Evolutionary conservation across 2,329 filamentous ascomycete species (phyloP), one percentile per base, ranked within the genome.

Genomic region (Phyllosticta citrichinensis): DNA sequence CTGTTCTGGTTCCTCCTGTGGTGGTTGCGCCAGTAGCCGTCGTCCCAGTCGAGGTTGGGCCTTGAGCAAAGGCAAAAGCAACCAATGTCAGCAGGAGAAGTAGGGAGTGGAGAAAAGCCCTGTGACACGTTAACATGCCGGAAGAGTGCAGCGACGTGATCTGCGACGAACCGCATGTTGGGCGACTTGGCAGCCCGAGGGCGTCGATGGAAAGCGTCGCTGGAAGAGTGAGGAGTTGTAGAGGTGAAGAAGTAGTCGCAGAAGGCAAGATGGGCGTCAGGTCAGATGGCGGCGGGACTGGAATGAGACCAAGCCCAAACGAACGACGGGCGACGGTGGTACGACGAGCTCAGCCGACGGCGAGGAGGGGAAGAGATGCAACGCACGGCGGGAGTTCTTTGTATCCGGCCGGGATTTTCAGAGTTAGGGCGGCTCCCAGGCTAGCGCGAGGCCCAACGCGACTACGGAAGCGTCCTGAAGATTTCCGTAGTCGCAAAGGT

Each of bases 41-140:
- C 10, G 59, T 56, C 24, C 63, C 63, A 27, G 63, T 62, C 12
- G 66, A 63, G 40, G 63, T 65, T 11, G 67, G 25, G 40, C 62
- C 56, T 30, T 63, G 59, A 30, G 62, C 61, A 12, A 63, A 62
- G 57, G 63, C 59, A 56, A 64, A 63, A 51, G 63, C 64, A 11
- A 62, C 63, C 51, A 64, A 51, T 40, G 68, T 55, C 50, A 61
- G 59, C 30, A 61, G 59, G 27, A 61, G 22, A 40, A 60, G 58
- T n/a, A 60, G 53, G 52, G 53, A 40, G 20, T 40, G 55, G 53
- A 56, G 58, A 24, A 53, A 22, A 24, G 53, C 58, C 58, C 58
- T 60, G 58, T 27, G 25, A 10, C 11, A 40, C 24, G 52, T 60
- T 22, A 60, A 52, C 40, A 20, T n/a, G 6, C 35, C 54, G 35